Evolutionary conservation across 1,284 basidiomycete genomes (phyloP), one percentile per base, ranked within the genome.

Genomic region (Marasmius sp.): DNA sequence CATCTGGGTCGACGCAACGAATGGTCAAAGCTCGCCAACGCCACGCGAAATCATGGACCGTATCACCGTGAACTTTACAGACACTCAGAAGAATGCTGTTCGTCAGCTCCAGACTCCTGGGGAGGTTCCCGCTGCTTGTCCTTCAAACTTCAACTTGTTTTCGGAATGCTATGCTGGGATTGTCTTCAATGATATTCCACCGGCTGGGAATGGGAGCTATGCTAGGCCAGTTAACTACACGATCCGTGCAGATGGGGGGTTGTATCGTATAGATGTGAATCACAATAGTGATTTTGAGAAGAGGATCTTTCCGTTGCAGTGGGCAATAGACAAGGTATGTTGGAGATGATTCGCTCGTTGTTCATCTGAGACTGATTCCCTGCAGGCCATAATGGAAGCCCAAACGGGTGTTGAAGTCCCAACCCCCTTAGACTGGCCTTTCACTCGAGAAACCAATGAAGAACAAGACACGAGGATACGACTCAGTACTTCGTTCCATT

Each of bases 91-190:
- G 2, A 65, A 68, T 12, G 76, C 77, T 2, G 77, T 91, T 39
- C 77, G 77, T 62, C 73, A 85, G 65, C 77, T 87, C 8, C 71
- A 72, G n/a, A 77, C 75, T 9, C 76, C 79, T 0, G 70, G 72
- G 6, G 82, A 84, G 33, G 85, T 93, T 16, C 78, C 83, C 0
- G 65, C 77, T 0, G 72, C 77, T 16, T 94, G 92, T 70, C 89
- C 86, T 3, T 85, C 90, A 67, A 93, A 91, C 73, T 92, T 91
- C 74, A 87, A 88, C 57, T 70, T 80, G 5, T 80, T 85, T 57
- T 91, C 89, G 1, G 78, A 85, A 57, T 94, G 92, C 70, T 94
- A 84, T 65, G 89, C 85, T 1, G 90, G 81, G 8, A 71, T 93
- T n/a, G 74, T 83, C 0, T 92, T 94, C 73, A 79, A 84, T 61